Evolutionary conservation across 352 stramenopile species (phyloP).

Genomic region (Pythium oligandrum): DNA sequence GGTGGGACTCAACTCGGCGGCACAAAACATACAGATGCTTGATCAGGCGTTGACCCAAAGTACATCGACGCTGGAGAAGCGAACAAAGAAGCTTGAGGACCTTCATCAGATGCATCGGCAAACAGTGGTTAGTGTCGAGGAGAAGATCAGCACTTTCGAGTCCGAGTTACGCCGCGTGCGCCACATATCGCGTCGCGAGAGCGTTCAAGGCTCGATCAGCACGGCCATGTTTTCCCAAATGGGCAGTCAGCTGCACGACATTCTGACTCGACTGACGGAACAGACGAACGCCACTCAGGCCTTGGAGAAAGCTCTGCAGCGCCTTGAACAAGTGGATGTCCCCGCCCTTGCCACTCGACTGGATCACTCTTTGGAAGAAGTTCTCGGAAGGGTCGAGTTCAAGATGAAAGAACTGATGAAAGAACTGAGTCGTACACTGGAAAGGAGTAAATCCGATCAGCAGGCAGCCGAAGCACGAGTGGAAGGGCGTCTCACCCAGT

Average conservation of each 20-base stretch:
- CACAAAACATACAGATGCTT: conserved; percentile 30
- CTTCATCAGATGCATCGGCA: conserved; percentile 34
- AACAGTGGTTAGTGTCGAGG: conserved; percentile 43
- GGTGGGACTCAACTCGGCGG: conserved; percentile 29
- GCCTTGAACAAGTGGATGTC: conserved; percentile 35
- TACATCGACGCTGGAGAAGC: conserved; percentile 30
- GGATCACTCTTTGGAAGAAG: conserved; percentile 31
- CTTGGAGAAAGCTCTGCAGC: conserved; percentile 22
- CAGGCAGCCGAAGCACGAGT: conserved; percentile 12
- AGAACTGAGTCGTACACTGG: conserved; percentile 26
- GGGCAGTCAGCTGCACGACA: conserved; percentile 32
- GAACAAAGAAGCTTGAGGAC: conserved; percentile 36
- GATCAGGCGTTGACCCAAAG: conserved; percentile 32
- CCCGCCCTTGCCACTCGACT: conserved; percentile 32
- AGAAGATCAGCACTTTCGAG: conserved; percentile 51
- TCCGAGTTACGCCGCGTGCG: conserved; percentile 49
- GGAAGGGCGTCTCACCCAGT: conserved; percentile 21
- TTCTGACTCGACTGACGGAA: conserved; percentile 23
- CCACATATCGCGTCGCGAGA: conserved; percentile 32
- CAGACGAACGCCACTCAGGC: conserved; percentile 26
- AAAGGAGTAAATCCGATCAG: conserved; percentile 27
- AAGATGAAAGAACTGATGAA: conserved; percentile 33
- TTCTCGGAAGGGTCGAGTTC: conserved; percentile 41
- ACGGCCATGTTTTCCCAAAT: conserved; percentile 12
- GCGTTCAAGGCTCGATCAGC: conserved; percentile 16